Evolutionary conservation across 106 monocot species (phyloP).

Genomic region (Phalaenopsis aphrodite): DNA sequence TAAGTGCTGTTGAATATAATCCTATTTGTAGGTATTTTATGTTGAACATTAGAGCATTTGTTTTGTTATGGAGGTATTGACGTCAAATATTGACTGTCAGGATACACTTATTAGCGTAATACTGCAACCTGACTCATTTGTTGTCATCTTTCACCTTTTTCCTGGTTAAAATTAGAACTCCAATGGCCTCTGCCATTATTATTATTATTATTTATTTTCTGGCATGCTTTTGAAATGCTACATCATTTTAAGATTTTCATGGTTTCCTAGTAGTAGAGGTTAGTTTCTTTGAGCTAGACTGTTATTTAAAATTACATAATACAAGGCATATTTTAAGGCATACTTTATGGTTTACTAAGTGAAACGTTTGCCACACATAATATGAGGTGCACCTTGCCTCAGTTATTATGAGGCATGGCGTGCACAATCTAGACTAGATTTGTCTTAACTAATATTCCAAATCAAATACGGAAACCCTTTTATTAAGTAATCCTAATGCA

Average conservation of each 20-base stretch:
- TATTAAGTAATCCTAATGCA: too few species aligned
- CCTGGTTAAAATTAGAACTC: background rate
- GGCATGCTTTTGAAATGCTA: background rate
- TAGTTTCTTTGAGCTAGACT: background rate
- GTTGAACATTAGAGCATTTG: background rate
- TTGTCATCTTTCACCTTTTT: background rate
- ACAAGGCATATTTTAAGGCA: too few species aligned
- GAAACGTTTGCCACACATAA: too few species aligned
- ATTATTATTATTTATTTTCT: background rate
- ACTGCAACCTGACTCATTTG: background rate
- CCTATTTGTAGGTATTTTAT: background rate
- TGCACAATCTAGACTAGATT: too few species aligned
- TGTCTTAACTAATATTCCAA: too few species aligned
- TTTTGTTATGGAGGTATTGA: background rate
- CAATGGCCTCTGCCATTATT: background rate
- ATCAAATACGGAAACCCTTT: too few species aligned
- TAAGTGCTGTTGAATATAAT: slow-evolving; percentile 13
- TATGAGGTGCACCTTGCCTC: too few species aligned
- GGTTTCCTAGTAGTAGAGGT: background rate
- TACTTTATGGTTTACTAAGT: too few species aligned
- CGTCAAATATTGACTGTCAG: background rate
- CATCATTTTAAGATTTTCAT: background rate
- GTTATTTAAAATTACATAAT: too few species aligned
- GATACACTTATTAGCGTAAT: too few species aligned
- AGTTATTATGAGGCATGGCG: too few species aligned